Conservation (phyloP, 257 asterid genomes). For the Lavandula angustifolia region DNA sequence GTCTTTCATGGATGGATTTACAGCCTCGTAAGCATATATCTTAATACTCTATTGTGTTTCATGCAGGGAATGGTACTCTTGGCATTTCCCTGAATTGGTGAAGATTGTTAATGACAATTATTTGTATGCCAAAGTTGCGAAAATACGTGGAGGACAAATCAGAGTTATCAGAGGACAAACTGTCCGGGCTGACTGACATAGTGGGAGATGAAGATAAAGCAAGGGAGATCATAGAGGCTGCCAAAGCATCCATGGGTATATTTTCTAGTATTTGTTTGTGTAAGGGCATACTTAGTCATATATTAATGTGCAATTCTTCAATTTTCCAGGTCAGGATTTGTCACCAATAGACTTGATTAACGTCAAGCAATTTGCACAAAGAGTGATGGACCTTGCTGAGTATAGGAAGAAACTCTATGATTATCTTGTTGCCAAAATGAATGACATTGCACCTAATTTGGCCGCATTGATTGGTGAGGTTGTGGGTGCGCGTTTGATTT, state of each 20-base stretch:
- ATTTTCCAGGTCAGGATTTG: slow-evolving; percentile 81
- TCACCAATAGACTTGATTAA: slow-evolving; percentile 84
- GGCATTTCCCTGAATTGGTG: slow-evolving; percentile 96
- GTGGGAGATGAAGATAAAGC: slow-evolving; percentile 97
- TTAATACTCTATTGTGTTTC: slow-evolving; percentile 12
- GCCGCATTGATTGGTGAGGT: slow-evolving; percentile 97
- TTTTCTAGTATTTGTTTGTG: slow-evolving; percentile 7
- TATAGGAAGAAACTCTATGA: slow-evolving; percentile 85
- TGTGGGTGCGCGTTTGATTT: slow-evolving; percentile 94
- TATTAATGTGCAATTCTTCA: slow-evolving; percentile 21
- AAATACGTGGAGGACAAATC: slow-evolving; percentile 88
- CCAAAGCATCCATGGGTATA: slow-evolving; percentile 97
- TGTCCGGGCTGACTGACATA: slow-evolving; percentile 65
- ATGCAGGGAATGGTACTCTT: slow-evolving; percentile 93
- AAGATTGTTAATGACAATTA: slow-evolving; percentile 90
- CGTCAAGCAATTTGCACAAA: slow-evolving; percentile 89
- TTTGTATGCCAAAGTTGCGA: slow-evolving; percentile 86
- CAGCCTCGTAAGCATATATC: not conserved
- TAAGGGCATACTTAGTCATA: not conserved
- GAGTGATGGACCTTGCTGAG: slow-evolving; percentile 94
- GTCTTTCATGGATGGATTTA: not conserved
- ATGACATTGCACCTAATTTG: slow-evolving; percentile 91
- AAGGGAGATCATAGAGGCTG: slow-evolving; percentile 88
- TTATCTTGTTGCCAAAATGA: slow-evolving; percentile 88
- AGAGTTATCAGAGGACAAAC: slow-evolving; percentile 61